These are phyloP conservation scores for Emergomyces africanus DNA, from an alignment of 2,329 filamentous ascomycete genomes.

Conservation along the genomic window DNA sequence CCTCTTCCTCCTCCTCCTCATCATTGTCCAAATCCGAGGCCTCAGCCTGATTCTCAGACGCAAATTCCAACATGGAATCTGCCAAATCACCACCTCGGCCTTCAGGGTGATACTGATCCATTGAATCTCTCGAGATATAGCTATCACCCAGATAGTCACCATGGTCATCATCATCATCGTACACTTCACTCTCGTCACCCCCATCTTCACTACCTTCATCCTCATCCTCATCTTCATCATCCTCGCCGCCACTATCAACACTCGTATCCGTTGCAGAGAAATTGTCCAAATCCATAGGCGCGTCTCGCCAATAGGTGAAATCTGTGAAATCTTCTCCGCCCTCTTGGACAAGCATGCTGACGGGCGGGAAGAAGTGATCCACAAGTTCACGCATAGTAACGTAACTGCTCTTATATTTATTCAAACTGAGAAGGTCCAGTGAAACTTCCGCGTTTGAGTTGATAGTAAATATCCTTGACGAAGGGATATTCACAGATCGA, in stretches of 20 bases:
- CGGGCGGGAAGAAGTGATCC: conserved; percentile 94
- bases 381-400: conserved; percentile 95
- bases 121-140: conserved; percentile 42
- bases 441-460: conserved; percentile 96
- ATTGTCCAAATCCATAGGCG: conserved; percentile 70
- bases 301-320: conserved; percentile 91
- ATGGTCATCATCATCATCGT: conserved; percentile 24
- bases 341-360: conserved; percentile 71
- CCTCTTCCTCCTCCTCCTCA: conserved; percentile 9
- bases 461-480: conserved; percentile 93
- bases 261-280: conserved; percentile 73
- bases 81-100: conserved; percentile 19
- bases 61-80: conserved; percentile 27
- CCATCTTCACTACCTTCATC: conserved; percentile 37
- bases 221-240: conserved; percentile 43
- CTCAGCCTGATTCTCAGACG: conserved; percentile 10
- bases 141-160: conserved; percentile 40
- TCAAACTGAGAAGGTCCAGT: conserved; percentile 75
- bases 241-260: conserved; percentile 39
- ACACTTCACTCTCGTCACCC: conserved; percentile 39
- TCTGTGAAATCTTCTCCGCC: conserved; percentile 94
- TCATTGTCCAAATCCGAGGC: conserved; percentile 31
- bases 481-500: conserved; percentile 87
- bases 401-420: conserved; percentile 93
- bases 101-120: conserved; percentile 35